Evolutionary conservation across 2,329 filamentous ascomycete species (phyloP), one percentile per base, ranked within the genome.

Genomic region (Exophiala sideris): DNA sequence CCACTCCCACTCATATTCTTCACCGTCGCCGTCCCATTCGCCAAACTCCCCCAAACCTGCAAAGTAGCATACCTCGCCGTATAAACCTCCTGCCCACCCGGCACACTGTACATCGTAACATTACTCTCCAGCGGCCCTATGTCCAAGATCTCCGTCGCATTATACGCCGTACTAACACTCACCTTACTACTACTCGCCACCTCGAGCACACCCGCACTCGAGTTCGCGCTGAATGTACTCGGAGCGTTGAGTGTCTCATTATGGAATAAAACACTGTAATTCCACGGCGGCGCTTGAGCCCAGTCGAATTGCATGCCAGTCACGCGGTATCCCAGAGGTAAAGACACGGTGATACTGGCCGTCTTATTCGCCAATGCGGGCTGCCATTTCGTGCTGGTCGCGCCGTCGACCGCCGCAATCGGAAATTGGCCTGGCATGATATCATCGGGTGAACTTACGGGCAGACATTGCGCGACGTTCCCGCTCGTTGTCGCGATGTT

Each of bases 381-480:
- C 63, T 87, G 84, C 85, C 85, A 89, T 60, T 80, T 81, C 0
- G 85, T 88, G 14, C 79, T 80, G 4, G 80, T 73, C 2, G 83
- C 83, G 48, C 86, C 86, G 62, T 89, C 86, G 47, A 86, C 78
- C 2, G 83, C 84, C 0, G 79, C 76, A 48, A 86, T 74, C 1
- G 86, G 85, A 70, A 89, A 87, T 67, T 89, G 87, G 11, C 86
- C 87, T 0, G 83, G 79, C 21, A 77, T 71, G 63, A 78, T 81
- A 1, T 67, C 64, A 18, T 62, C 50, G 36, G 76, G 67, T 0
- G 71, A 66, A 1, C 79, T 81, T 0, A 79, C 78, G 1, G 82
- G 75, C 3, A 73, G 76, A 67, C 86, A 89, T 70, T 89, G 86
- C 0, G 81, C 75, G 24, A 88, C 73, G 65, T 89, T 88, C 7